Base-by-base conservation (phyloP, 2,329 filamentous ascomycete species). In the Colletotrichum godetiae region DNA sequence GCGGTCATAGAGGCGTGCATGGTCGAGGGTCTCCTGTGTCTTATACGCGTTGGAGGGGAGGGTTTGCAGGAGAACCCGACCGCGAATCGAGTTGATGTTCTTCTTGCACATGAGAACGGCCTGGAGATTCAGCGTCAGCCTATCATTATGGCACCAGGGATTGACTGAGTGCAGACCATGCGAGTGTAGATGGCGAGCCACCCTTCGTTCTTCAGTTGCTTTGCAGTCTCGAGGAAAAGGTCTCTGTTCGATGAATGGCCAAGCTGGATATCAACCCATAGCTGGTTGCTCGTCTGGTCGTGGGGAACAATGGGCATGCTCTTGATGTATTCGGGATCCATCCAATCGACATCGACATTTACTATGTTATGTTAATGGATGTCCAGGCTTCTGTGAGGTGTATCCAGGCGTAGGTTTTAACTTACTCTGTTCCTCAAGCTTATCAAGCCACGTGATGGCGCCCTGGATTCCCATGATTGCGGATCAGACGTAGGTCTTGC, bases 291-390 rank as follows among this genome's bases (percentile, higher is more conserved):
- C 4, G 86, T 88, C 78, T 86, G 84, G 74, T 88, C 86, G 70
- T 87, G 83, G 31, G 84, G 84, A 4, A 80, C 80, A 72, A 87
- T 82, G 12, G 82, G 81, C 78, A 87, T 84, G n/a, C 77, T 78
- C 68, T 83, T 83, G 73, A 86, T 84, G 76, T 84, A 87, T 15
- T 85, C 83, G 1, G 85, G 83, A 71, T 86, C 86, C 86, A 88
- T 88, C 81, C 84, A 87, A 75, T 88, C 86, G 29, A 88, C 84
- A 72, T 88, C 86, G 67, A 88, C 80, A 37, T 88, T 84, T 70
- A 88, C 86, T 88, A 55, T 63, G 49, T 42, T 42, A 19, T 31
- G 42, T 31, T 49, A 1, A 22, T 66, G 31, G 57, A 24, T 13
- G 19, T 35, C n/a, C 33, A 56, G 58, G 22, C n/a, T 35, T 4